Evolutionary conservation across 2,329 filamentous ascomycete genomes (phyloP).

Genomic region (Emmonsia crescens): DNA sequence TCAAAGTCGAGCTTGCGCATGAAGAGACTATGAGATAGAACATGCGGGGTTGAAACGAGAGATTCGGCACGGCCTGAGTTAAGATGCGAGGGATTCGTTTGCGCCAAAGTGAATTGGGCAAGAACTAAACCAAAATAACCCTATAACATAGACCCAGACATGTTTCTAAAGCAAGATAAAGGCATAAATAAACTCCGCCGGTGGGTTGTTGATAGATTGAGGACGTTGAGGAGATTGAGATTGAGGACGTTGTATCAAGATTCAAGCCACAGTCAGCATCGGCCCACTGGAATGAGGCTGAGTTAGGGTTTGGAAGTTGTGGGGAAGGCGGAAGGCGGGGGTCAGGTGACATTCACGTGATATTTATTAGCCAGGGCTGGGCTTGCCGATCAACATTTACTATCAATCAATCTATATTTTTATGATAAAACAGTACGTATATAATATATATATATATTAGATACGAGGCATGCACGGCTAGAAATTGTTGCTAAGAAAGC

Average conservation of each 20-base stretch:
- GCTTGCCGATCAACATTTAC: not conserved
- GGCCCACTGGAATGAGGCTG: too few species aligned
- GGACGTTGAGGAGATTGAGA: not conserved
- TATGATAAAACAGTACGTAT: too few species aligned
- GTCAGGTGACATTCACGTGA: not conserved
- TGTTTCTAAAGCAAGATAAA: not conserved
- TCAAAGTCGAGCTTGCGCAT: not conserved
- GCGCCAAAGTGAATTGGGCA: not conserved
- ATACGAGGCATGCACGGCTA: too few species aligned
- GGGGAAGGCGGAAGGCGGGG: not conserved
- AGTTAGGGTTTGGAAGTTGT: not conserved
- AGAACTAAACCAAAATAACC: not conserved
- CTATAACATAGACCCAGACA: not conserved
- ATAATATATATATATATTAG: too few species aligned
- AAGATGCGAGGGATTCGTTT: not conserved
- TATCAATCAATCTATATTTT: too few species aligned
- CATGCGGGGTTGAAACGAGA: not conserved
- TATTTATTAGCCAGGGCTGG: not conserved
- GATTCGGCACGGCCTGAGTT: too few species aligned
- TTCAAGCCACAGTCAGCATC: too few species aligned
- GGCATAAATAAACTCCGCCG: too few species aligned
- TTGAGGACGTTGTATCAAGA: too few species aligned
- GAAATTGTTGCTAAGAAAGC: not conserved
- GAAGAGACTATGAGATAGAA: too few species aligned
- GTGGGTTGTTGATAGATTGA: not conserved